Percentiles rank a stretch among this genome's conserved stretches.
Evolutionary conservation across 208 protist genomes (phyloP).

Genomic region (Crithidia thermophila): DNA sequence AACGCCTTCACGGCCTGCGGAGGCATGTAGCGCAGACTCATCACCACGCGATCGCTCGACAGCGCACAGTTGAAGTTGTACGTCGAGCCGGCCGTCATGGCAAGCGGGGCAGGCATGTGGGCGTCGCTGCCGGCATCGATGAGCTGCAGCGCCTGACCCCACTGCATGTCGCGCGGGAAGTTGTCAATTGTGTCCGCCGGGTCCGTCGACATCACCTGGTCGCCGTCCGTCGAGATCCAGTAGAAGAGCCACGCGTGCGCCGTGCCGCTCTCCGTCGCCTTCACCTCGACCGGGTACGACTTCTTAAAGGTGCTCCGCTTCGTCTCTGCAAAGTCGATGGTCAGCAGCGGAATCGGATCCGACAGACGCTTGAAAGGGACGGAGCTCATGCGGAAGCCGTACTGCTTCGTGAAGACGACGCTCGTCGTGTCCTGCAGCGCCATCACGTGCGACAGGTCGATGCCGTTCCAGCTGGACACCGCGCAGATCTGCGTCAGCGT

Average conservation of each 20-base stretch:
- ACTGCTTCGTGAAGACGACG: slow-evolving; percentile 94
- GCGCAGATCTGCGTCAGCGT: slow-evolving; percentile 74
- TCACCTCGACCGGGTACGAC: slow-evolving; percentile 42
- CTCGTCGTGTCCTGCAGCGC: slow-evolving; percentile 89
- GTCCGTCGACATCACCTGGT: slow-evolving; percentile 80
- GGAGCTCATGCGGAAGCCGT: slow-evolving; percentile 92
- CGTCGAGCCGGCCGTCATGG: slow-evolving; percentile 38
- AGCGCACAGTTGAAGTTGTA: slow-evolving; percentile 71
- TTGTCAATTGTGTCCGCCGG: slow-evolving; percentile 86
- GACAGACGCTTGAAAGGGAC: slow-evolving; percentile 67
- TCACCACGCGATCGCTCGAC: slow-evolving; percentile 67
- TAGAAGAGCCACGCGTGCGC: slow-evolving; percentile 90
- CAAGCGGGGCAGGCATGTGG: slow-evolving; percentile 49
- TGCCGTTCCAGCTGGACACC: slow-evolving; percentile 78
- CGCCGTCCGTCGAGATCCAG: slow-evolving; percentile 66
- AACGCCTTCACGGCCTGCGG: background rate
- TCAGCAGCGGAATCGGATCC: slow-evolving; percentile 78
- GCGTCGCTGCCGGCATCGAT: slow-evolving; percentile 65
- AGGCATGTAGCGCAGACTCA: slow-evolving; percentile 54
- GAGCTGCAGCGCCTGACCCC: slow-evolving; percentile 93
- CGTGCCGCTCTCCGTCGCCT: slow-evolving; percentile 48
- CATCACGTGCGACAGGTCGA: slow-evolving; percentile 87
- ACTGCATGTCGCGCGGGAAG: slow-evolving; percentile 95
- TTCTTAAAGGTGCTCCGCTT: slow-evolving; percentile 42
- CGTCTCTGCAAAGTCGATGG: slow-evolving; percentile 79